Percentiles rank a stretch among this genome's conserved stretches.
phyloP scores from a whole-genome alignment of 2,329 filamentous ascomycete species.

The Cercospora janseana region DNA sequence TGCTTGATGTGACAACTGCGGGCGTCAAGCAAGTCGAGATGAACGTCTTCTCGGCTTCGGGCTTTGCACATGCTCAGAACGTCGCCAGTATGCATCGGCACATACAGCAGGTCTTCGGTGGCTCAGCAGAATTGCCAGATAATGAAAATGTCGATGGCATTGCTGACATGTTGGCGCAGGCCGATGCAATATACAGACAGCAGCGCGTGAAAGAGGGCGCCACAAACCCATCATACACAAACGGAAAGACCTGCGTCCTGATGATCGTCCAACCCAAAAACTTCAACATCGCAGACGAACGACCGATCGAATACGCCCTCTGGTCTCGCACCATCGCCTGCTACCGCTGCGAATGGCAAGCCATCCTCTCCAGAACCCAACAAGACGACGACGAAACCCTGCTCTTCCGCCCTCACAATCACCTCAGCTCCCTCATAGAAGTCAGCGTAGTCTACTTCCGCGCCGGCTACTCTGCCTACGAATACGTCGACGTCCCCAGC shows the following conservation, averaged over 20 bases:
- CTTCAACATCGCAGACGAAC: conserved; percentile 48
- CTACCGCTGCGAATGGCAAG: conserved; percentile 42
- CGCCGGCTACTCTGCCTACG: conserved; percentile 44
- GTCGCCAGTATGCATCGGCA: conserved; percentile 46
- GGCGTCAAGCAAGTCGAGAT: conserved; percentile 49
- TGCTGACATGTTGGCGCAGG: conserved; percentile 35
- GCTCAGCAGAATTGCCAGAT: conserved; percentile 30
- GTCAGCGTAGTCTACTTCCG: conserved; percentile 46
- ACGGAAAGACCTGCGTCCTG: conserved; percentile 37
- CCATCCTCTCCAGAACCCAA: conserved; percentile 35
- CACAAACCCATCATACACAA: background rate
- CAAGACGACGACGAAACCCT: conserved; percentile 34
- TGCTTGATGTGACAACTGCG: conserved; percentile 35
- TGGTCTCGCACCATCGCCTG: conserved; percentile 39
- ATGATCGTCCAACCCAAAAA: conserved; percentile 48
- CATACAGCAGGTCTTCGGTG: conserved; percentile 19
- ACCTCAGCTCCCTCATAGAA: conserved; percentile 34
- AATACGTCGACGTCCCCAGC: conserved; percentile 36
- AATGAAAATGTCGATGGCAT: conserved; percentile 39
- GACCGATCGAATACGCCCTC: conserved; percentile 47
- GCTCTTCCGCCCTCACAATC: conserved; percentile 34
- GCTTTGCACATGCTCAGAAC: conserved; percentile 43
- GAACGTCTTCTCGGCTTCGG: conserved; percentile 47
- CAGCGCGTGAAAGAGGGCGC: background rate
- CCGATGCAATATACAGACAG: conserved; percentile 39